Percentiles rank a stretch among this genome's conserved stretches.
phyloP scores from a whole-genome alignment of 768 basidiomycete genomes.

The Psilocybe azurescens region DNA sequence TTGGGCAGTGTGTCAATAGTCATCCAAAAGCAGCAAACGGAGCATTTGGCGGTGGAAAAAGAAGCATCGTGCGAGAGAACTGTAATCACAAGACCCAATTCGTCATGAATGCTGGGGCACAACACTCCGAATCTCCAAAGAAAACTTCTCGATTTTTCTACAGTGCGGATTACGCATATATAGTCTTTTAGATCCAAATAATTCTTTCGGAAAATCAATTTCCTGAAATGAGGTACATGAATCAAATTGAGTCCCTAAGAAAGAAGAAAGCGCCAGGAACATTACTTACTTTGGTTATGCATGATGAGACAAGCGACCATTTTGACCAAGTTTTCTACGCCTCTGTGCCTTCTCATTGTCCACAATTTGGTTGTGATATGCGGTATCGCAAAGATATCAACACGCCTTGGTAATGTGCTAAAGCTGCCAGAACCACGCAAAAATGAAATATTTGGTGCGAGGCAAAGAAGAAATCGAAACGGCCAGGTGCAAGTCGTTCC shows the following conservation, averaged over 20 bases:
- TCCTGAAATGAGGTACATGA: slow-evolving; percentile 13
- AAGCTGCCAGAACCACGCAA: slow-evolving; percentile 74
- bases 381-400: slow-evolving; percentile 63
- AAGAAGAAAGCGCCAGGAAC: slow-evolving; percentile 6
- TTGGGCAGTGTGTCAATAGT: slow-evolving; percentile 22
- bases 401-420: slow-evolving; percentile 67
- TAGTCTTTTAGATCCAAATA: not conserved
- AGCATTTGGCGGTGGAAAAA: slow-evolving; percentile 20
- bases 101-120: slow-evolving; percentile 13
- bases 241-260: not conserved
- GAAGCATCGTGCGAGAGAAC: slow-evolving; percentile 16
- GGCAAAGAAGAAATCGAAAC: slow-evolving; percentile 78
- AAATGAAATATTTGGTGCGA: slow-evolving; percentile 93
- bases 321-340: not conserved
- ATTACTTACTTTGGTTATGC: slow-evolving; percentile 18
- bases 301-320: slow-evolving; percentile 5
- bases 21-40: slow-evolving; percentile 20
- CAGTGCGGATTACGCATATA: slow-evolving; percentile 3
- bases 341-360: slow-evolving; percentile 16
- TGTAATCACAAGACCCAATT: slow-evolving; percentile 18
- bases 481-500: slow-evolving; percentile 75
- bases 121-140: slow-evolving; percentile 9
- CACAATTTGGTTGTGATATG: slow-evolving; percentile 46
- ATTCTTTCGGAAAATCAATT: not conserved
- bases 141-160: not conserved